Percentiles rank a stretch among this genome's conserved stretches.
These are phyloP conservation scores for Irpex sp. DNA, from an alignment of 1,284 basidiomycete genomes.

Conservation along the genomic window DNA sequence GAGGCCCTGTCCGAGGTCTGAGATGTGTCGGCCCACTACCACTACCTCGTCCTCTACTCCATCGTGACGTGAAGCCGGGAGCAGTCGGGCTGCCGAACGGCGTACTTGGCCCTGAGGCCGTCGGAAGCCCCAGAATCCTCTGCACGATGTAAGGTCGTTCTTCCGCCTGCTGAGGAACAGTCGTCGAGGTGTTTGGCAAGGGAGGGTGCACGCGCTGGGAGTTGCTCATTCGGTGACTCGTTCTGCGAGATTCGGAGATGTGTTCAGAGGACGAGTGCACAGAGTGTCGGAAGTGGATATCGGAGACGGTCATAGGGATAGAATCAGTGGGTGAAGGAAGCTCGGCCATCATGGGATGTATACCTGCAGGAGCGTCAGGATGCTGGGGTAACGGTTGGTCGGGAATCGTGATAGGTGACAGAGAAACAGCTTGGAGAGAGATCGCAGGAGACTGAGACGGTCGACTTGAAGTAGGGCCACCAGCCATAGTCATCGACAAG, in stretches of 20 bases:
- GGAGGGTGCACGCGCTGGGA: constrained; percentile 46
- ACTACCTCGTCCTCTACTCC: neutral
- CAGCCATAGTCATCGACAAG: constrained; percentile 26
- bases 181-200: constrained; percentile 30
- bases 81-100: constrained; percentile 21
- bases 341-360: constrained; percentile 12
- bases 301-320: constrained; percentile 64
- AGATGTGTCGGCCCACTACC: constrained; percentile 9
- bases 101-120: constrained; percentile 17
- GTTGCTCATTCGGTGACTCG: constrained; percentile 20
- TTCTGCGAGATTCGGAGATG: constrained; percentile 32
- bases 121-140: constrained; percentile 35
- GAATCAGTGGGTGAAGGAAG: constrained; percentile 60
- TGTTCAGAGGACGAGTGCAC: constrained; percentile 36
- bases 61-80: constrained; percentile 15
- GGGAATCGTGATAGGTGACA: constrained; percentile 17
- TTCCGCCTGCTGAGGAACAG: neutral
- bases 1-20: neutral
- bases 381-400: constrained; percentile 3
- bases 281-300: constrained; percentile 58
- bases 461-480: constrained; percentile 23
- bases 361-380: constrained; percentile 13
- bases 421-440: constrained; percentile 25
- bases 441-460: constrained; percentile 25
- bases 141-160: constrained; percentile 31